These are phyloP conservation scores for Starmera caribaea DNA, from an alignment of 805 yeast species.

Conservation along the genomic window DNA sequence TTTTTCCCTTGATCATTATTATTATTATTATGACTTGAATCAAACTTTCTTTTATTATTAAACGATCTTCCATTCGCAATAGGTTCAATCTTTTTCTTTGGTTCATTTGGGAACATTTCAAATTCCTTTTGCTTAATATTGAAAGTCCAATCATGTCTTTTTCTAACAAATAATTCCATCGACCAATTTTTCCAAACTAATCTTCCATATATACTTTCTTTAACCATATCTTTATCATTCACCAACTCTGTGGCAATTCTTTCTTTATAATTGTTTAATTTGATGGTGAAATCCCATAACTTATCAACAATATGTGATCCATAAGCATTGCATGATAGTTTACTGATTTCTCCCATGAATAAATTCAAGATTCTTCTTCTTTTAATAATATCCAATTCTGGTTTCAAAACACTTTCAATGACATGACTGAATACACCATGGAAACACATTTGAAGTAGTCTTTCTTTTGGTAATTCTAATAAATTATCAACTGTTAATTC, in stretches of 20 bases:
- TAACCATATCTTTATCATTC: constrained; percentile 54
- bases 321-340: constrained; percentile 71
- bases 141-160: constrained; percentile 75
- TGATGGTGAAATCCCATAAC: constrained; percentile 70
- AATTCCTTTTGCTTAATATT: constrained; percentile 44
- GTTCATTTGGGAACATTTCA: constrained; percentile 28
- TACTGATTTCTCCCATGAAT: constrained; percentile 45
- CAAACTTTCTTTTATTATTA: constrained; percentile 8
- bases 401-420: constrained; percentile 55
- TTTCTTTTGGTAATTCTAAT: constrained; percentile 48
- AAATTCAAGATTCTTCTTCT: constrained; percentile 65
- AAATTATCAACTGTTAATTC: constrained; percentile 50
- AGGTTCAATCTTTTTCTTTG: constrained; percentile 7
- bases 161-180: constrained; percentile 68
- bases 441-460: constrained; percentile 62
- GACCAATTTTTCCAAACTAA: constrained; percentile 95
- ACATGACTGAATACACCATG: constrained; percentile 92
- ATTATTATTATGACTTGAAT: neutral
- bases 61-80: neutral
- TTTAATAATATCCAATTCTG: constrained; percentile 38
- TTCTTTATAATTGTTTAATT: constrained; percentile 78
- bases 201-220: constrained; percentile 81
- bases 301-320: constrained; percentile 89
- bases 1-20: constrained; percentile 11
- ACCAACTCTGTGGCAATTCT: constrained; percentile 64